These are phyloP conservation scores for Curvularia eragrostidis DNA, from an alignment of 2,329 filamentous ascomycete species.

Conservation along the genomic window DNA sequence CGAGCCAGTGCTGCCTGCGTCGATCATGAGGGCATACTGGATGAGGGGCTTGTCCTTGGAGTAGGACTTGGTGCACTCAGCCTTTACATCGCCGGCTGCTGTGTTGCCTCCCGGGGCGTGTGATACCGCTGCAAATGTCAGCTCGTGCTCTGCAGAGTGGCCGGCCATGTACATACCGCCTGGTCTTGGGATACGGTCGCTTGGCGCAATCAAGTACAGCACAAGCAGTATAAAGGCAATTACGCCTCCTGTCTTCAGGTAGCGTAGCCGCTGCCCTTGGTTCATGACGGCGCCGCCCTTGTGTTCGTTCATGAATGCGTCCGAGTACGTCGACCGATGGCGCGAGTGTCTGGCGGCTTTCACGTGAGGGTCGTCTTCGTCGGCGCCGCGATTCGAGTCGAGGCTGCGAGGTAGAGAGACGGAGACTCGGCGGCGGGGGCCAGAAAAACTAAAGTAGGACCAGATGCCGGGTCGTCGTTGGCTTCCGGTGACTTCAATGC, in stretches of 20 bases:
- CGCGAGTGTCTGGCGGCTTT: slow-evolving; percentile 54
- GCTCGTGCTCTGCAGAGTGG: background rate
- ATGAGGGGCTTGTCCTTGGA: slow-evolving; percentile 91
- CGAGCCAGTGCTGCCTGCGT: slow-evolving; percentile 96
- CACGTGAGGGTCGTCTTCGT: slow-evolving; percentile 54
- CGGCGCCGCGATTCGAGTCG: slow-evolving; percentile 33
- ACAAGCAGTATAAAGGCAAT: slow-evolving; percentile 64
- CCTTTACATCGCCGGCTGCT: slow-evolving; percentile 65
- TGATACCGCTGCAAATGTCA: slow-evolving; percentile 19
- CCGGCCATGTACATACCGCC: slow-evolving; percentile 26
- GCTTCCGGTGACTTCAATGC: slow-evolving; percentile 53
- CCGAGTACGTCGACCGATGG: slow-evolving; percentile 44
- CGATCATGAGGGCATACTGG: slow-evolving; percentile 98
- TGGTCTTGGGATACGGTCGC: slow-evolving; percentile 36
- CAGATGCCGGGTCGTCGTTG: slow-evolving; percentile 59
- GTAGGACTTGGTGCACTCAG: slow-evolving; percentile 81
- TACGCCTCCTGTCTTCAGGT: slow-evolving; percentile 67
- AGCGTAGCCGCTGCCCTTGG: slow-evolving; percentile 66
- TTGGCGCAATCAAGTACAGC: slow-evolving; percentile 63
- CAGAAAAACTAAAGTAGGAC: slow-evolving; percentile 60
- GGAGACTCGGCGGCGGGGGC: slow-evolving; percentile 60
- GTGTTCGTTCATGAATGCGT: slow-evolving; percentile 53
- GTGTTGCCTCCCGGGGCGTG: slow-evolving; percentile 50
- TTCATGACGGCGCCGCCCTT: slow-evolving; percentile 63
- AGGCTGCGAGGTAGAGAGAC: slow-evolving; percentile 57